Percentiles rank a stretch among this genome's conserved stretches.
phyloP scores from a whole-genome alignment of 1,284 basidiomycete species.

The Ganoderma leucocontextum region DNA sequence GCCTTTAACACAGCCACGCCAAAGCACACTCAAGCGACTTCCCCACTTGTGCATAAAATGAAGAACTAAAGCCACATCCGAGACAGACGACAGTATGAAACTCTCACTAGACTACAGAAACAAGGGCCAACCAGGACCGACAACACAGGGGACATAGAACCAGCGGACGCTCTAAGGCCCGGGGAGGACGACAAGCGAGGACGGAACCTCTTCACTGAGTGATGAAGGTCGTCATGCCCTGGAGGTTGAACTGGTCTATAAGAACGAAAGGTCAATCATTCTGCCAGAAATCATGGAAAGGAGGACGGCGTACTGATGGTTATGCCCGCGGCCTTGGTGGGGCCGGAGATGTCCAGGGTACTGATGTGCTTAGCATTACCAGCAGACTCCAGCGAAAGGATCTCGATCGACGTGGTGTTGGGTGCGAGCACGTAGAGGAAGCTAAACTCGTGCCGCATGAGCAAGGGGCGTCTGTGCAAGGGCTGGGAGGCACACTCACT shows the following conservation, averaged over 20 bases:
- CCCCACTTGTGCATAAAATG: constrained; percentile 11
- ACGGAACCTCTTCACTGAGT: constrained; percentile 24
- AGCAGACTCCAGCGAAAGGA: constrained; percentile 50
- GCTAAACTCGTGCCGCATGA: constrained; percentile 25
- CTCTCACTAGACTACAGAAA: neutral
- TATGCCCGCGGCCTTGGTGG: constrained; percentile 47
- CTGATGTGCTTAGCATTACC: constrained; percentile 51
- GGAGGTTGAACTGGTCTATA: constrained; percentile 47
- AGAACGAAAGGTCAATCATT: neutral
- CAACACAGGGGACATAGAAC: neutral
- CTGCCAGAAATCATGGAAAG: neutral
- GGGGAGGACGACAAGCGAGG: neutral
- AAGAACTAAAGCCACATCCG: constrained; percentile 21
- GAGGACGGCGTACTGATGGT: constrained; percentile 43
- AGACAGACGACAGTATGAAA: neutral
- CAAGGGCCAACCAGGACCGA: neutral
- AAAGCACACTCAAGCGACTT: neutral
- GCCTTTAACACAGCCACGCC: neutral
- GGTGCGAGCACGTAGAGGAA: constrained; percentile 55
- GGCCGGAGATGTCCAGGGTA: constrained; percentile 49
- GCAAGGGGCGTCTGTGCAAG: no score
- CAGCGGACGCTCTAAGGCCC: no score
- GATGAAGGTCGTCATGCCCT: constrained; percentile 54
- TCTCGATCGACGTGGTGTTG: constrained; percentile 49
- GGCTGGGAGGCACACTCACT: constrained; percentile 45